Evolutionary conservation across 2,329 filamentous ascomycete genomes (phyloP), one percentile per base, ranked within the genome.

Genomic region (Fusarium pseudonygamai): DNA sequence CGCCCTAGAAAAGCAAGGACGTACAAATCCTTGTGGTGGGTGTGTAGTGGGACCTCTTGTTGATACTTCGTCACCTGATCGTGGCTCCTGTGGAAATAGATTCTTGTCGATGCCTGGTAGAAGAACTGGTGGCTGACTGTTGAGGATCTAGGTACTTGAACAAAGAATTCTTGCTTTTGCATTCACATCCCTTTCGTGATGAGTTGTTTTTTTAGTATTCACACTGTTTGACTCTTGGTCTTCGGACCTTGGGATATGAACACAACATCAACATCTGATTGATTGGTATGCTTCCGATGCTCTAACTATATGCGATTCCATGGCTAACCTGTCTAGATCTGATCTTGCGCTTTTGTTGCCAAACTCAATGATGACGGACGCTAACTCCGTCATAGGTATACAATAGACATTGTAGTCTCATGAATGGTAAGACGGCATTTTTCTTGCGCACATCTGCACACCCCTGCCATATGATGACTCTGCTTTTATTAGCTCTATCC

Each of bases 1-100:
- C 84, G 79, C 83, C 83, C 81, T 81, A 79, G 82, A 87, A 86
- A 88, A 88, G 82, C 88, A 83, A 86, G 88, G 85, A 82, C 86
- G 87, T 90, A 90, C 88, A 91, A 88, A 83, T 75, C 87, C 86
- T 85, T 86, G 87, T 86, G 88, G 85, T 85, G 83, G 82, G 78
- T 82, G 83, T 80, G 76, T 77, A 77, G 80, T 79, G 82, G 83
- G 86, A 82, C 81, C 88, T 90, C 86, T 89, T 89, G 89, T 86
- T 91, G 89, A 91, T 80, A 89, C 80, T 84, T 90, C 89, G 89
- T 91, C 89, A 90, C 82, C 89, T 90, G 89, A 91, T 83, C 80
- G 81, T 85, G 84, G 79, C 72, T 72, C 67, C 71, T 78, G 40
- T 78, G 77, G 78, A 53, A 72, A 74, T 64, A 68, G 69, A 71